phyloP scores from a whole-genome alignment of 1,284 basidiomycete species.

The Fomitopsis betulina region DNA sequence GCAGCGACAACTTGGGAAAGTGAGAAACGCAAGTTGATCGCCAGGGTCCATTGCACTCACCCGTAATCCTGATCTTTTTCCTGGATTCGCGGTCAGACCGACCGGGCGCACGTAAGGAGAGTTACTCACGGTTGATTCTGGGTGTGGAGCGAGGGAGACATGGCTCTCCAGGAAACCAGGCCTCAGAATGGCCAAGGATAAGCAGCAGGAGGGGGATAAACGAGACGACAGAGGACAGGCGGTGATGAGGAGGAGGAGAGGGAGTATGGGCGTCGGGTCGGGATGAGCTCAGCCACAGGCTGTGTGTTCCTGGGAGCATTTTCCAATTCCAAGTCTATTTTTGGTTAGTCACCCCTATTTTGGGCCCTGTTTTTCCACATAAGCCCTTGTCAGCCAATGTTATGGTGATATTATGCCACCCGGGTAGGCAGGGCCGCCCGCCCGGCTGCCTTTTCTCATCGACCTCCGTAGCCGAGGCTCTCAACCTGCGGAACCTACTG shows the following conservation, averaged over 20 bases:
- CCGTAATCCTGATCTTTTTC: constrained; percentile 37
- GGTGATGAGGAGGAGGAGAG: background rate
- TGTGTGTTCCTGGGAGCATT: constrained; percentile 1
- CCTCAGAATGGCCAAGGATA: background rate
- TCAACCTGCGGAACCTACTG: no score
- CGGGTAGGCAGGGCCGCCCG: background rate
- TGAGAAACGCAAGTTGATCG: background rate
- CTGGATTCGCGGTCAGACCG: constrained; percentile 21
- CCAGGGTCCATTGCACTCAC: constrained; percentile 13
- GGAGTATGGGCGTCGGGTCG: background rate
- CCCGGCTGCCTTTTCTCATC: background rate
- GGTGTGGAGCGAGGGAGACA: constrained; percentile 21
- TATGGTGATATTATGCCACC: background rate
- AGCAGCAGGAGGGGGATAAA: background rate
- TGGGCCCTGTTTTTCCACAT: background rate
- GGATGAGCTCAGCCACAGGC: constrained; percentile 1
- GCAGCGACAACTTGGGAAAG: constrained; percentile 74
- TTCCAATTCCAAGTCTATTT: background rate
- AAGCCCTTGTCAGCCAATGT: background rate
- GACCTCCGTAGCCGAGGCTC: background rate
- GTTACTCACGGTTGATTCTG: constrained; percentile 23
- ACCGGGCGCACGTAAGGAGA: background rate
- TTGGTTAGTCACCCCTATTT: background rate
- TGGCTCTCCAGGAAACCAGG: constrained; percentile 11
- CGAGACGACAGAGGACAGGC: background rate